phyloP scores from a whole-genome alignment of 352 stramenopile genomes.

The Globisporangium camurandrum region DNA sequence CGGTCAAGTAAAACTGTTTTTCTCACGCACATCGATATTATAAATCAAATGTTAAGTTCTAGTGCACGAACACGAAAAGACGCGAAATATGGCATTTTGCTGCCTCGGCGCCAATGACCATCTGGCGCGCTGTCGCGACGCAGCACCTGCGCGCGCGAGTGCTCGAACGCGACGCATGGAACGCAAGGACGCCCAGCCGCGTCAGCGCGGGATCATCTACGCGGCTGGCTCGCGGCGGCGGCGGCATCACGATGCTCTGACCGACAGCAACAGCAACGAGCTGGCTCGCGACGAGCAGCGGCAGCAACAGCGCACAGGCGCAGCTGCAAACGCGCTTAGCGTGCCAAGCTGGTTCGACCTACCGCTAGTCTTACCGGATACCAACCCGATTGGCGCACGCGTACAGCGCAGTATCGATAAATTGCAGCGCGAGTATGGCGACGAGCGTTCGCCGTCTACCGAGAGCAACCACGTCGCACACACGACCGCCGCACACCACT shows the following conservation, averaged over 20 bases:
- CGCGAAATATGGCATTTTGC: background rate
- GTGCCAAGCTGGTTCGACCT: constrained; percentile 61
- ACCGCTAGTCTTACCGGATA: constrained; percentile 42
- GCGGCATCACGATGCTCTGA: background rate
- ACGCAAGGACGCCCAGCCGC: constrained; percentile 1
- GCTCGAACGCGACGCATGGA: constrained; percentile 4
- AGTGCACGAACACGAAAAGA: background rate
- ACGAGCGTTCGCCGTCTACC: background rate
- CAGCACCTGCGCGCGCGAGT: background rate
- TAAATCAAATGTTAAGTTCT: background rate
- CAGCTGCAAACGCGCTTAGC: constrained; percentile 3
- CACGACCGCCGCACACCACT: no score
- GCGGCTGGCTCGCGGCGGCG: constrained; percentile 7
- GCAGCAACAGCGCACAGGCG: background rate
- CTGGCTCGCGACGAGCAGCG: background rate
- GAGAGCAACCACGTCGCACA: background rate
- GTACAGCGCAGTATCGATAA: constrained; percentile 30
- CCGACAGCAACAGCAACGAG: constrained; percentile 1
- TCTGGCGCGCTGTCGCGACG: no score
- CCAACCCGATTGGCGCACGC: constrained; percentile 22
- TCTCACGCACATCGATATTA: no score
- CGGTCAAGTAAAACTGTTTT: no score
- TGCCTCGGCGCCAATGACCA: no score
- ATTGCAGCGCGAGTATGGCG: background rate
- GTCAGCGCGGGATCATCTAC: constrained; percentile 33